Conservation (phyloP, 441 rosid species). For the Populus hybrid region DNA sequence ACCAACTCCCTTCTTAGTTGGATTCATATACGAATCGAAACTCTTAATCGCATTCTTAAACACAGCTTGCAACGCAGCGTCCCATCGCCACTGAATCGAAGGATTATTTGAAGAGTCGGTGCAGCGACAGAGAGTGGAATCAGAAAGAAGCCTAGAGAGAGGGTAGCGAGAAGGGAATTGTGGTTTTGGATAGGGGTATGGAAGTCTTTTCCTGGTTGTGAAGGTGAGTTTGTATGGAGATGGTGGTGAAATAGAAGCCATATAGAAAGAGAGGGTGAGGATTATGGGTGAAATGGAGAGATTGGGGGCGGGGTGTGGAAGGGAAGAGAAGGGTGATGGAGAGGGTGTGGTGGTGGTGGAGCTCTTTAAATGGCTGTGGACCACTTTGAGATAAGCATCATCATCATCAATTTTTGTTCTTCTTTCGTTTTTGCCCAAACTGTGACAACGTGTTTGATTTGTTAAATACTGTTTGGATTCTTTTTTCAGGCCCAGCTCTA, state of each 20-base stretch:
- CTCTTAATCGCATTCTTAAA: constrained; percentile 48
- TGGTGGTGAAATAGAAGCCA: constrained; percentile 60
- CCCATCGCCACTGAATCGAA: constrained; percentile 45
- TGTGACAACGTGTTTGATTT: too few relatives aligned
- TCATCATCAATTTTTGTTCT: background rate
- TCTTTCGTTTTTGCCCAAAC: background rate
- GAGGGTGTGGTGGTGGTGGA: background rate
- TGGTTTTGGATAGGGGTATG: constrained; percentile 29
- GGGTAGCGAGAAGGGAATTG: constrained; percentile 9
- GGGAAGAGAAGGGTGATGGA: background rate
- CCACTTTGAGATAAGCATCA: background rate
- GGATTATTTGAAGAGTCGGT: constrained; percentile 27
- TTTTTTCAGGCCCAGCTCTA: too few relatives aligned
- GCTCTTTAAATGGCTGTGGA: background rate
- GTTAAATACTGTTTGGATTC: too few relatives aligned
- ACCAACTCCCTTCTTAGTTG: constrained; percentile 15
- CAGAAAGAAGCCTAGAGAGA: constrained; percentile 31
- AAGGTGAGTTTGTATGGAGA: constrained; percentile 48
- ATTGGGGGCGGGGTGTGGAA: background rate
- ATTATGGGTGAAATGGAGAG: background rate
- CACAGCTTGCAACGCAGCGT: constrained; percentile 51
- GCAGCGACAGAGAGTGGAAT: constrained; percentile 51
- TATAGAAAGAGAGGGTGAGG: background rate
- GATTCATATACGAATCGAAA: constrained; percentile 50
- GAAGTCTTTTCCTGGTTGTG: constrained; percentile 31